Evolutionary conservation across 2,329 filamentous ascomycete genomes (phyloP).

Genomic region (Aureobasidium uvarum): DNA sequence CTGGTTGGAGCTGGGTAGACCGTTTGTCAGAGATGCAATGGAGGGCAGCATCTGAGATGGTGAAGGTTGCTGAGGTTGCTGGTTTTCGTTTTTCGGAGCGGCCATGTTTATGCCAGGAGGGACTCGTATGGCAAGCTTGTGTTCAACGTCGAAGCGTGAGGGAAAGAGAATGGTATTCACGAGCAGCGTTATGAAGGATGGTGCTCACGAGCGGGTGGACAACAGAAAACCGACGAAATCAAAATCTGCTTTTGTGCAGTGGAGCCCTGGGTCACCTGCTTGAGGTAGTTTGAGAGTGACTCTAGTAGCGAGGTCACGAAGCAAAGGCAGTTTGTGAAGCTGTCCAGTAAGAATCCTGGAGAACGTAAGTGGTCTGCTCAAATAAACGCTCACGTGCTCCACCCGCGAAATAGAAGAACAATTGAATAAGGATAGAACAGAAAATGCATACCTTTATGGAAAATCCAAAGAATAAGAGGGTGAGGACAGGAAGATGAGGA

Average conservation of each 20-base stretch:
- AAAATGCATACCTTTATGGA: constrained; percentile 22
- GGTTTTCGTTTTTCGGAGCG: constrained; percentile 21
- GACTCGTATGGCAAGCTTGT: constrained; percentile 10
- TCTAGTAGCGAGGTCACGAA: constrained; percentile 20
- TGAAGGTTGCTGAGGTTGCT: constrained; percentile 27
- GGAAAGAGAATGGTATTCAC: constrained; percentile 17
- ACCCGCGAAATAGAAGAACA: not conserved
- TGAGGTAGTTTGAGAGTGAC: constrained; percentile 20
- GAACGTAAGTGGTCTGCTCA: constrained; percentile 20
- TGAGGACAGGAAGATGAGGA: constrained; percentile 7
- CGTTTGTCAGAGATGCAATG: constrained; percentile 41
- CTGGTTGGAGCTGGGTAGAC: constrained; percentile 35
- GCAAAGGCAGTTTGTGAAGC: constrained; percentile 21
- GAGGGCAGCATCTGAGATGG: constrained; percentile 35
- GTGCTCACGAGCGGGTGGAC: constrained; percentile 9
- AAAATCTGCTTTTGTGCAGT: constrained; percentile 19
- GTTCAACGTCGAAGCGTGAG: constrained; percentile 24
- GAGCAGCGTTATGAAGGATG: constrained; percentile 17
- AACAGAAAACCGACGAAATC: not conserved
- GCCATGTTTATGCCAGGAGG: constrained; percentile 25
- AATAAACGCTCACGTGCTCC: constrained; percentile 20
- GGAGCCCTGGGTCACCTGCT: constrained; percentile 20
- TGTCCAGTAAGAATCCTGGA: constrained; percentile 25
- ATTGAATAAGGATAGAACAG: constrained; percentile 1
- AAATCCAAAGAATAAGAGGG: not conserved